A percentile compares a stretch with the other conserved stretches of the same genome.
These are phyloP conservation scores for Aspergillus versicolor DNA, from an alignment of 2,329 filamentous ascomycete species.

Conservation along the genomic window DNA sequence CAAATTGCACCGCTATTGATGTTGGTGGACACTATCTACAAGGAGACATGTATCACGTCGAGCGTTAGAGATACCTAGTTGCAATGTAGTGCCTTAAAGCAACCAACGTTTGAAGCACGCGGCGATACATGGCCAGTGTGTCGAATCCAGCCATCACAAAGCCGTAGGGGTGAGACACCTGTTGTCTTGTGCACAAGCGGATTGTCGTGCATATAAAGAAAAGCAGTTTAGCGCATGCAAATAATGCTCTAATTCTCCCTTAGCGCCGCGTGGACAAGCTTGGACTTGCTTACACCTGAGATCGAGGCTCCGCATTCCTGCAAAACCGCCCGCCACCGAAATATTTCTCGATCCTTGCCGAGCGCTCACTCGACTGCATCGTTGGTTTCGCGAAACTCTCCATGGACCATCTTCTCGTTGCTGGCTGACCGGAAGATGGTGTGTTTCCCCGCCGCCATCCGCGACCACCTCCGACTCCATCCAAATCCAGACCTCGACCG, in stretches of 20 bases:
- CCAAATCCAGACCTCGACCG: background rate
- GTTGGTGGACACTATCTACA: background rate
- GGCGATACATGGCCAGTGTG: too few species aligned
- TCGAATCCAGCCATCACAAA: too few species aligned
- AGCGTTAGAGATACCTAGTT: background rate
- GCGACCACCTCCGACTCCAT: background rate
- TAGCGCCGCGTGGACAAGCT: conserved; percentile 13
- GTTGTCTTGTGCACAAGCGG: background rate
- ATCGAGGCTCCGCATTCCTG: conserved; percentile 24
- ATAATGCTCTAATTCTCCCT: background rate
- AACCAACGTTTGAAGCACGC: background rate
- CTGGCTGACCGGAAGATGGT: conserved; percentile 24
- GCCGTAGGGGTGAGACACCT: background rate
- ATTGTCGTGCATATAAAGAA: background rate
- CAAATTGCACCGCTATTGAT: background rate
- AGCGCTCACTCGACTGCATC: background rate
- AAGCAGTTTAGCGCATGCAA: background rate
- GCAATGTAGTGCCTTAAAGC: background rate
- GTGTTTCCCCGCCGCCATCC: conserved; percentile 11
- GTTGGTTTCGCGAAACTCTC: background rate
- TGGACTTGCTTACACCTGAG: background rate
- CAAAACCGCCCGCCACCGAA: conserved; percentile 18
- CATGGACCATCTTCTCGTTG: conserved; percentile 11
- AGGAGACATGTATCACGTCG: background rate
- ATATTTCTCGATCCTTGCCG: conserved; percentile 3